Conservation (phyloP, 1,139 yeast species). For the Pichia sp. region DNA sequence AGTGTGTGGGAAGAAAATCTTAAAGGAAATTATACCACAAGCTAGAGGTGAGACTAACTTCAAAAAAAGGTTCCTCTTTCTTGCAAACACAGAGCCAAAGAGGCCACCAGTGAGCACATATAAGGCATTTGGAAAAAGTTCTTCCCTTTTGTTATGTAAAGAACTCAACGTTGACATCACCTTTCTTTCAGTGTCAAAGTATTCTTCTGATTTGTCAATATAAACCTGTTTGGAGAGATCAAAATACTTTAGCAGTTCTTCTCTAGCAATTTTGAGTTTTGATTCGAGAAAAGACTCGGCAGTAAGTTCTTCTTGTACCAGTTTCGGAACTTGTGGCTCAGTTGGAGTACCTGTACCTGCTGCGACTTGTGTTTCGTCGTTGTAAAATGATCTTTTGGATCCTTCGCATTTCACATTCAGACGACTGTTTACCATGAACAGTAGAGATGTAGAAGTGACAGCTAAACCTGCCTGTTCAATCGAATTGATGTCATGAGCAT, state of each 20-base stretch:
- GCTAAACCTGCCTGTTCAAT: conserved; percentile 18
- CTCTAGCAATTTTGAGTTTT: conserved; percentile 47
- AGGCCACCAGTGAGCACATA: conserved; percentile 72
- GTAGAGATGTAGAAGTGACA: conserved; percentile 12
- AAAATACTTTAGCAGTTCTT: conserved; percentile 31
- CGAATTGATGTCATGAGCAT: too few relatives aligned
- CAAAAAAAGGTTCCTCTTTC: conserved; percentile 60
- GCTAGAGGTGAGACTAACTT: conserved; percentile 60
- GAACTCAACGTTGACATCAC: conserved; percentile 65
- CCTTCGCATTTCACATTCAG: conserved; percentile 12
- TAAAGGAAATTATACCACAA: conserved; percentile 68
- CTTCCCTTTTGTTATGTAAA: conserved; percentile 70
- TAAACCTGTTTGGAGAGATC: conserved; percentile 36
- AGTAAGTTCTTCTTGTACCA: conserved; percentile 50
- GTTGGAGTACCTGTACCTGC: conserved; percentile 43
- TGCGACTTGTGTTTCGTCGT: conserved; percentile 49
- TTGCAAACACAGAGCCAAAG: conserved; percentile 76
- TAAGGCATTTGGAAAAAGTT: conserved; percentile 68
- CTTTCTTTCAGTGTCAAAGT: conserved; percentile 52
- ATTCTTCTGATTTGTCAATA: conserved; percentile 39
- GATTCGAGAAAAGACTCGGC: conserved; percentile 57
- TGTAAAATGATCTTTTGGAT: conserved; percentile 47
- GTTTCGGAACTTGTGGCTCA: conserved; percentile 36
- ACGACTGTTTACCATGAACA: neutral
- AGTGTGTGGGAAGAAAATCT: conserved; percentile 74